Conservation (phyloP, 2,329 filamentous ascomycete species). For the Bipolaris bicolor region DNA sequence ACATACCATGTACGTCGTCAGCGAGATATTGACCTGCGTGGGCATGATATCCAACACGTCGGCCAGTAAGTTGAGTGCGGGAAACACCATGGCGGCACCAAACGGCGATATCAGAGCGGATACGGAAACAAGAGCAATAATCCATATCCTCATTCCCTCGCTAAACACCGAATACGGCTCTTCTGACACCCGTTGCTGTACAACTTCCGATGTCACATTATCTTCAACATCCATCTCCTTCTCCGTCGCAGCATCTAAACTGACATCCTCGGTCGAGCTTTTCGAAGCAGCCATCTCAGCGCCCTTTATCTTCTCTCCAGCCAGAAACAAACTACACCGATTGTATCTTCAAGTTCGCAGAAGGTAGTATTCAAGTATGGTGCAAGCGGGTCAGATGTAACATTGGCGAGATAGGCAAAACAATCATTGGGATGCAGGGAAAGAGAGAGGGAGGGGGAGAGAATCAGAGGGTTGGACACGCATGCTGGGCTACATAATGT, state of each 20-base stretch:
- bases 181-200: slow-evolving; percentile 33
- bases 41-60: slow-evolving; percentile 51
- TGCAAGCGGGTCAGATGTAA: too few species aligned
- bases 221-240: slow-evolving; percentile 24
- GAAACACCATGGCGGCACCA: slow-evolving; percentile 48
- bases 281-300: slow-evolving; percentile 3
- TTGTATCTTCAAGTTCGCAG: too few species aligned
- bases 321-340: too few species aligned
- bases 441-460: too few species aligned
- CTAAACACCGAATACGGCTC: slow-evolving; percentile 42
- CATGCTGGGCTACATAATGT: too few species aligned
- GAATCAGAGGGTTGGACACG: too few species aligned
- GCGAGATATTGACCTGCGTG: slow-evolving; percentile 57
- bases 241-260: background rate
- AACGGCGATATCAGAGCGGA: slow-evolving; percentile 58
- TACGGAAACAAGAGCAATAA: slow-evolving; percentile 56
- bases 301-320: background rate
- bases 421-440: background rate
- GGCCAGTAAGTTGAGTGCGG: slow-evolving; percentile 43
- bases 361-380: too few species aligned
- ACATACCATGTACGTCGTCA: slow-evolving; percentile 57
- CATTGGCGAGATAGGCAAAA: background rate
- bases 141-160: slow-evolving; percentile 52
- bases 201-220: slow-evolving; percentile 7
- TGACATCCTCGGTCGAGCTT: background rate